Percentiles rank a stretch among this genome's conserved stretches.
Conservation (phyloP, 371 early-diverging fungal genomes). For the Saksenaea oblongispora region DNA sequence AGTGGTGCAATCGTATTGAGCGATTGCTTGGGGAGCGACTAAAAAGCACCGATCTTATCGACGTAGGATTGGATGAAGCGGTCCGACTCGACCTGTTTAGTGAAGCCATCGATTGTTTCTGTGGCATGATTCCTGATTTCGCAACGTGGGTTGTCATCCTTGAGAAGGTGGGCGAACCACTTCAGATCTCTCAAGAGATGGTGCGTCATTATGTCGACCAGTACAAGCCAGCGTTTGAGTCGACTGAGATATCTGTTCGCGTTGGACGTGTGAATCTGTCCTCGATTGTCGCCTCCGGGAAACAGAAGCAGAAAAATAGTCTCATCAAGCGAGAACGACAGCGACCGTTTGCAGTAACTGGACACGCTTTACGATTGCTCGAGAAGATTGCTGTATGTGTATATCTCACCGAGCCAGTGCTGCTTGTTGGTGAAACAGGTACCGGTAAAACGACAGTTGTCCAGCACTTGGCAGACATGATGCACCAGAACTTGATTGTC, state of each 20-base stretch:
- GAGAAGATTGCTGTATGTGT: slow-evolving; percentile 87
- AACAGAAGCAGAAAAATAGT: slow-evolving; percentile 31
- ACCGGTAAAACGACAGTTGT: slow-evolving; percentile 99
- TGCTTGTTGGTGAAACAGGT: slow-evolving; percentile 99
- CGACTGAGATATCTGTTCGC: slow-evolving; percentile 44
- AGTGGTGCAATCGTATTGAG: slow-evolving; percentile 82
- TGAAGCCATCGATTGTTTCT: slow-evolving; percentile 91
- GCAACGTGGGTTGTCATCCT: slow-evolving; percentile 64
- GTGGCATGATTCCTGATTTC: slow-evolving; percentile 79
- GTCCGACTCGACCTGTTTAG: slow-evolving; percentile 66
- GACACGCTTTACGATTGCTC: slow-evolving; percentile 74
- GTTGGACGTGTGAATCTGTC: slow-evolving; percentile 76
- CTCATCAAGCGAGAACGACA: slow-evolving; percentile 40
- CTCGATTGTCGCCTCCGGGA: slow-evolving; percentile 32
- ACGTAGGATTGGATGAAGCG: slow-evolving; percentile 37
- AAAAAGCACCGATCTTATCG: slow-evolving; percentile 21
- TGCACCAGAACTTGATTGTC: slow-evolving; percentile 81
- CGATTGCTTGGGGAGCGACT: slow-evolving; percentile 42
- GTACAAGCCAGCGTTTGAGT: slow-evolving; percentile 67
- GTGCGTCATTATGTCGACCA: slow-evolving; percentile 75
- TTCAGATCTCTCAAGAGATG: slow-evolving; percentile 73
- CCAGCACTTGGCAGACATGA: slow-evolving; percentile 88
- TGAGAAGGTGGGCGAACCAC: slow-evolving; percentile 65
- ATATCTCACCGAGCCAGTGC: slow-evolving; percentile 82
- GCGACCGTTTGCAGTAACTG: slow-evolving; percentile 80